Conservation (phyloP, 495 filamentous ascomycete genomes). For the Cryomyces minteri region DNA sequence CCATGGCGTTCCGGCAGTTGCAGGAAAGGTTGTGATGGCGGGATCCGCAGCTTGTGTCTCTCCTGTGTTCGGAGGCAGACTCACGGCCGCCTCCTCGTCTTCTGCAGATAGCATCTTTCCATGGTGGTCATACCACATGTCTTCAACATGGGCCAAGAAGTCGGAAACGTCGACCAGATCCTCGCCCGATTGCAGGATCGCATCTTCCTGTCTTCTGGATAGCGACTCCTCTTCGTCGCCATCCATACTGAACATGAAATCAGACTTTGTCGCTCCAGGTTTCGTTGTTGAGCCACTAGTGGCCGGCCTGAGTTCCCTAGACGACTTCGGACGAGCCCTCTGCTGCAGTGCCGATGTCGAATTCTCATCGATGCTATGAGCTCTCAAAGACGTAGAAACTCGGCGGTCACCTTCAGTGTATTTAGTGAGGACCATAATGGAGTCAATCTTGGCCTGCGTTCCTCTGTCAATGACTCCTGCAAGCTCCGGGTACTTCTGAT, state of each 20-base stretch:
- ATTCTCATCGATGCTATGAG: conserved; percentile 37
- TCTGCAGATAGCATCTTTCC: conserved; percentile 17
- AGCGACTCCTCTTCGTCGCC: conserved; percentile 33
- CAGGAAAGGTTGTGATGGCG: neutral
- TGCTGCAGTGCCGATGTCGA: conserved; percentile 33
- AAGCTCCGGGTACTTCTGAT: conserved; percentile 53
- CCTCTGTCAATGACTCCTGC: conserved; percentile 32
- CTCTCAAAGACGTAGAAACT: conserved; percentile 26
- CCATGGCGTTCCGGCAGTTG: conserved; percentile 35
- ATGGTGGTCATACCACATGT: conserved; percentile 17
- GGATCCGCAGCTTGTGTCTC: neutral
- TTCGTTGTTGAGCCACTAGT: no score
- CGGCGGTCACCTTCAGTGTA: conserved; percentile 40
- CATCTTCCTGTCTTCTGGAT: no score
- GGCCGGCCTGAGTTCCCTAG: conserved; percentile 20
- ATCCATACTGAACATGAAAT: conserved; percentile 91
- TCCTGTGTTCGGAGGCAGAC: neutral
- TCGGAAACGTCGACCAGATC: no score
- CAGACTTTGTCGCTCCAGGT: conserved; percentile 13
- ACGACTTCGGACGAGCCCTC: conserved; percentile 29
- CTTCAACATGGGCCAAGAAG: neutral
- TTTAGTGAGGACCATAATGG: conserved; percentile 37
- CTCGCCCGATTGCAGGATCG: no score
- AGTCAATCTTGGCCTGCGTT: conserved; percentile 37
- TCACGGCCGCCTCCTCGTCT: conserved; percentile 3